A percentile compares a stretch with the other conserved stretches of the same genome.
Conservation (phyloP, 371 early-diverging fungal species). For the Mucor velutinosus region DNA sequence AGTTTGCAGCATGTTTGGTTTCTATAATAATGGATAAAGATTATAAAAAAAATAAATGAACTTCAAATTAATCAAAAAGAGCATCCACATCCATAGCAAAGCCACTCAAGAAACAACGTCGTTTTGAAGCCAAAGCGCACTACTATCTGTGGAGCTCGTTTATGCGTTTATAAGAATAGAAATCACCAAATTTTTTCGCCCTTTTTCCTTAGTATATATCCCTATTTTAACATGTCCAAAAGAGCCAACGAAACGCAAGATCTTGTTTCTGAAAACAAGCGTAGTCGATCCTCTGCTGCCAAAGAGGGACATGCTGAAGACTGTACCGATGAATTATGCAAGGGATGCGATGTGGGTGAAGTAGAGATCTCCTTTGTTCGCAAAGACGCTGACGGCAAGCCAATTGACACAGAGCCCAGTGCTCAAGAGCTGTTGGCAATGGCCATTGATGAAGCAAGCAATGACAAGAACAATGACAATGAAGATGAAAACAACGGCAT, state of each 20-base stretch:
- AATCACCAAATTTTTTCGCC: neutral
- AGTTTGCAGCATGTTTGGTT: constrained; percentile 23
- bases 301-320: constrained; percentile 47
- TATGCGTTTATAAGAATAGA: neutral
- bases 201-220: neutral
- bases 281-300: constrained; percentile 4
- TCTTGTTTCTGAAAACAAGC: constrained; percentile 5
- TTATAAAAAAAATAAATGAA: neutral
- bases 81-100: neutral
- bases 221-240: constrained; percentile 22
- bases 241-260: constrained; percentile 18
- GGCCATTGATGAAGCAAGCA: constrained; percentile 53
- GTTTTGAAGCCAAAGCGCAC: neutral
- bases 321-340: constrained; percentile 54
- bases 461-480: constrained; percentile 8
- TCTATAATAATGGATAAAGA: neutral
- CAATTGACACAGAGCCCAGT: constrained; percentile 34
- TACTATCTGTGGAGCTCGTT: neutral
- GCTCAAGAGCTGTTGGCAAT: constrained; percentile 57
- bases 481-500: constrained; percentile 32
- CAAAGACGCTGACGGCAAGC: constrained; percentile 35
- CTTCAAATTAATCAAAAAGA: neutral
- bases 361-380: constrained; percentile 59
- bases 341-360: constrained; percentile 65
- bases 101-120: constrained; percentile 4